Evolutionary conservation across 2,329 filamentous ascomycete genomes (phyloP), one percentile per base, ranked within the genome.

Genomic region (Decorospora gaudefroyi): DNA sequence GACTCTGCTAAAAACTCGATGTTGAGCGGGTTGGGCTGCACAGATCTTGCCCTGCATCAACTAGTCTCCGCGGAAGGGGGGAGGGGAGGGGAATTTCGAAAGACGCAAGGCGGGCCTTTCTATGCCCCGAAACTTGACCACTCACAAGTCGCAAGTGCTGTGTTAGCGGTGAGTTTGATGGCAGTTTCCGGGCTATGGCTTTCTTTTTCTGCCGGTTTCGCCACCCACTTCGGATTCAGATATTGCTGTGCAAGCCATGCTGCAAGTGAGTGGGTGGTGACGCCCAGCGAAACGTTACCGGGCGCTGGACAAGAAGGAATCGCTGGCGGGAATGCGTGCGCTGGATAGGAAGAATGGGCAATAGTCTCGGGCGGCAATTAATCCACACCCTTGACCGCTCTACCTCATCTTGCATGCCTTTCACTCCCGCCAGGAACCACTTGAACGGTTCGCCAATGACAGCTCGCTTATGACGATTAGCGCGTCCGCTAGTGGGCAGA

Each of bases 141-240:
- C 34, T 60, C 50, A 61, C 17, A 37, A 15, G 34, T 18, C 9
- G 18, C 18, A 4, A 33, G n/a, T 28, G 32, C 31, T 40, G 30
- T 21, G 41, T n/a, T 42, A 47, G 57, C 49, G 58, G 57, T 57
- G 60, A 59, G 57, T n/a, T n/a, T n/a, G n/a, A 48, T 51, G 53
- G 49, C 28, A 47, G 38, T 26, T 42, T 46, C 42, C 39, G 45
- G 27, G 29, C 31, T n/a, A n/a, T n/a, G n/a, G 43, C 30, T 28
- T 50, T 32, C 42, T 21, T 40, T 40, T 40, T 40, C 34, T 28
- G 46, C 38, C 33, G 31, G 34, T 32, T 51, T 50, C 42, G 25
- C 28, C 44, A 43, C 42, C 53, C 53, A 54, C 47, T 17, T 30
- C 25, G 21, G 26, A 30, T 23, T 35, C 16, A 11, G 17, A 18